Evolutionary conservation across 495 filamentous ascomycete species (phyloP).

Genomic region (Aspergillus homomorphus): DNA sequence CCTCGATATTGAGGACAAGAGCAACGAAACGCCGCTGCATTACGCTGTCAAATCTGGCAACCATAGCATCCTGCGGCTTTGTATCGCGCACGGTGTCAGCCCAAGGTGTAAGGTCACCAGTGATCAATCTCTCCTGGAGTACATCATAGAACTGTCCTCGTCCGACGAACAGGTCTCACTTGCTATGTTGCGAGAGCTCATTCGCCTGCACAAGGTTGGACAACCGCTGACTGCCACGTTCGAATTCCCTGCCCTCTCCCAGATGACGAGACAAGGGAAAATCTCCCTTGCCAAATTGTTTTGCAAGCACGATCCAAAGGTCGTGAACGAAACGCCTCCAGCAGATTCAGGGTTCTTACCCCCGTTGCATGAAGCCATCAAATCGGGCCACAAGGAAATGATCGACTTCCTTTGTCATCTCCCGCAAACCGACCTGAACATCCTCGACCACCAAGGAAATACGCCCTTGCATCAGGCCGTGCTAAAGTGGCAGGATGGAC

Average conservation of each 20-base stretch:
- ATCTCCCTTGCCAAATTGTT: background rate
- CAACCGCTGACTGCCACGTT: background rate
- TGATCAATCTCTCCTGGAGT: background rate
- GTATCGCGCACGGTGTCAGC: background rate
- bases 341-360: background rate
- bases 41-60: conserved; percentile 3
- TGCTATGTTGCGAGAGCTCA: background rate
- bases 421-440: background rate
- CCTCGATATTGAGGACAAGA: background rate
- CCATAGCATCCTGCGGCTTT: background rate
- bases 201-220: background rate
- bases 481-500: background rate
- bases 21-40: conserved; percentile 4
- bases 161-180: too few species aligned
- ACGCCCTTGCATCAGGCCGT: conserved; percentile 5
- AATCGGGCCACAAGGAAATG: background rate
- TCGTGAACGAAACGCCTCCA: background rate
- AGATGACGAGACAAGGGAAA: background rate
- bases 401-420: background rate
- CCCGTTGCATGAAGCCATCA: conserved; percentile 5
- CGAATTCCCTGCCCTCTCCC: conserved; percentile 2
- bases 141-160: background rate
- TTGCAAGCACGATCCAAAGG: background rate
- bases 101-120: background rate
- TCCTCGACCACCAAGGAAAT: conserved; percentile 1